Evolutionary conservation across 2,329 filamentous ascomycete species (phyloP).

Genomic region (Dactylellina leptospora): DNA sequence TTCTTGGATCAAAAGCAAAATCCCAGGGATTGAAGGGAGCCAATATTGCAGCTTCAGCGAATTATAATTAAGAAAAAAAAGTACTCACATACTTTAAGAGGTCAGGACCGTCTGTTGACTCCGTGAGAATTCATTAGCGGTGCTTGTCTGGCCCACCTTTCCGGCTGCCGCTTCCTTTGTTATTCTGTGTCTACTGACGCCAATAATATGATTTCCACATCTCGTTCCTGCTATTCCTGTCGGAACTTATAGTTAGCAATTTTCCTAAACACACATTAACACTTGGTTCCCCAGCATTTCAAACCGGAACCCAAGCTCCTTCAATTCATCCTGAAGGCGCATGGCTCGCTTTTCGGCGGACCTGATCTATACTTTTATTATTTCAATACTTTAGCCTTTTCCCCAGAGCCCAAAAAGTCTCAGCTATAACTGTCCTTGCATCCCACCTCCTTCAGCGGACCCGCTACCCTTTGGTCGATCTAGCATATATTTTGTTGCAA

Average conservation of each 20-base stretch:
- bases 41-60: constrained; percentile 43
- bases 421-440: constrained; percentile 49
- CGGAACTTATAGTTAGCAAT: constrained; percentile 42
- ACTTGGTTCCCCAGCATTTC: constrained; percentile 51
- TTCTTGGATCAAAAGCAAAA: constrained; percentile 48
- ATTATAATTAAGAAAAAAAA: constrained; percentile 51
- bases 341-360: constrained; percentile 45
- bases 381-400: constrained; percentile 53
- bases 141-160: constrained; percentile 44
- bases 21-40: constrained; percentile 37
- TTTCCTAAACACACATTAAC: constrained; percentile 48
- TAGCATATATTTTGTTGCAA: constrained; percentile 50
- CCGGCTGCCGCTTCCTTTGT: constrained; percentile 52
- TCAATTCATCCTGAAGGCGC: constrained; percentile 50
- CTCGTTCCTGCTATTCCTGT: constrained; percentile 51
- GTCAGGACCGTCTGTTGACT: constrained; percentile 37
- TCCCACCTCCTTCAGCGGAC: constrained; percentile 43
- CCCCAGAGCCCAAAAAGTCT: constrained; percentile 36
- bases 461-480: constrained; percentile 41
- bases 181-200: constrained; percentile 35
- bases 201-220: constrained; percentile 33
- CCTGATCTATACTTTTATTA: constrained; percentile 50
- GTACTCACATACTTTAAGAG: constrained; percentile 46
- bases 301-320: constrained; percentile 50
- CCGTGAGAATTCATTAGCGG: constrained; percentile 20